These are phyloP conservation scores for Rhodamnia rubescens DNA, from an alignment of 345 rosid genomes.

Conservation along the genomic window DNA sequence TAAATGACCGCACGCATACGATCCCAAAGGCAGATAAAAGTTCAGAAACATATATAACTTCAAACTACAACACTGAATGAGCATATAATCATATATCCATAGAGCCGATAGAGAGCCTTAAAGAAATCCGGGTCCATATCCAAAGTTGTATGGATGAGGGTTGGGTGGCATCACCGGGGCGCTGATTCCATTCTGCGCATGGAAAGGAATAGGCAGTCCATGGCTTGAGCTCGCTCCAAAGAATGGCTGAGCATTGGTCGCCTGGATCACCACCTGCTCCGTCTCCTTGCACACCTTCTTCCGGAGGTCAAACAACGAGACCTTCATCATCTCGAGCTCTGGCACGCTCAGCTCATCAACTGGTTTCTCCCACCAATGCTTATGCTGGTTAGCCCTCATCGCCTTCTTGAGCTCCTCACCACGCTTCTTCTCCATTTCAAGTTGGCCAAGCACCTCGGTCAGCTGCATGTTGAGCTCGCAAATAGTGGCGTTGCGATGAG, in stretches of 20 bases:
- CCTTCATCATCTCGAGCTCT: constrained; percentile 12
- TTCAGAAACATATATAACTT: neutral
- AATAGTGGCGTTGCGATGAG: constrained; percentile 15
- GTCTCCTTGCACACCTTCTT: constrained; percentile 5
- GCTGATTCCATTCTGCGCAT: neutral
- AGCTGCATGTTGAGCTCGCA: constrained; percentile 15
- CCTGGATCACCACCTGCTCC: neutral
- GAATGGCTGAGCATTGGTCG: neutral
- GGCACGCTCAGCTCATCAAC: constrained; percentile 6
- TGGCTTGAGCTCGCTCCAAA: neutral
- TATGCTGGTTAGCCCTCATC: neutral
- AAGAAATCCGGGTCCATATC: neutral
- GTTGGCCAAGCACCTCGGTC: constrained; percentile 2
- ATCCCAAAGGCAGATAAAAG: neutral
- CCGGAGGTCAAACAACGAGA: constrained; percentile 15
- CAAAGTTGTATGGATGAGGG: neutral
- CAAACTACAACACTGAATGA: neutral
- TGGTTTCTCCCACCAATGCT: constrained; percentile 21
- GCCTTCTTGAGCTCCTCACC: constrained; percentile 7
- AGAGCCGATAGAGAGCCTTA: neutral
- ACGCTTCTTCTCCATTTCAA: constrained; percentile 18
- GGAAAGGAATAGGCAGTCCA: neutral
- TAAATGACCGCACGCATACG: neutral
- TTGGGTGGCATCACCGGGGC: neutral
- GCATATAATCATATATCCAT: neutral